Conservation (phyloP, 306 rosid genomes). For the Mucuna pruriens region DNA sequence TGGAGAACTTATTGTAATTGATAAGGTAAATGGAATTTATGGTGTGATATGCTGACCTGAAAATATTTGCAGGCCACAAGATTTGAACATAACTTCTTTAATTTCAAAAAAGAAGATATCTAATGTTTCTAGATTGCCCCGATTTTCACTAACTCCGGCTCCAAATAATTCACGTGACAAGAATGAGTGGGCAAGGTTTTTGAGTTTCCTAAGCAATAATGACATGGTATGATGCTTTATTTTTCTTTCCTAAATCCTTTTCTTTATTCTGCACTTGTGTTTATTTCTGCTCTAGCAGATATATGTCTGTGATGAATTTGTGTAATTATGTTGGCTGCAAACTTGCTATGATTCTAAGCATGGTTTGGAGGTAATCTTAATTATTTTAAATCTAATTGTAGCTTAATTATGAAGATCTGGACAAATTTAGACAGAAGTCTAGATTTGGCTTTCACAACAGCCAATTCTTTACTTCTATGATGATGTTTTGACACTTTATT, state of each 20-base stretch:
- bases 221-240: slow-evolving; percentile 44
- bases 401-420: background rate
- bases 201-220: slow-evolving; percentile 13
- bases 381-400: background rate
- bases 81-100: slow-evolving; percentile 27
- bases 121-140: slow-evolving; percentile 39
- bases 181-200: slow-evolving; percentile 54
- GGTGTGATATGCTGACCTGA: background rate
- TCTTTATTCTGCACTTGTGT: background rate
- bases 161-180: slow-evolving; percentile 31
- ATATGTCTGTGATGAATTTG: background rate
- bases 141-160: slow-evolving; percentile 44
- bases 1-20: background rate
- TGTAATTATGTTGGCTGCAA: slow-evolving; percentile 16
- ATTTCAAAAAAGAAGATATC: slow-evolving; percentile 7
- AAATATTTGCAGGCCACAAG: slow-evolving; percentile 47
- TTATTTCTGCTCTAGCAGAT: background rate
- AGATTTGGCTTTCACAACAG: background rate
- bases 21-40: background rate
- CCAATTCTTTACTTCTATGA: background rate
- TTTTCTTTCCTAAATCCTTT: background rate
- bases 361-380: background rate
- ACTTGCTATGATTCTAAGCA: slow-evolving; percentile 1
- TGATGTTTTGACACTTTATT: background rate
- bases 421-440: background rate